Base-by-base conservation (phyloP, 73 alveolate genomes). In the Durusdinium trenchii region DNA sequence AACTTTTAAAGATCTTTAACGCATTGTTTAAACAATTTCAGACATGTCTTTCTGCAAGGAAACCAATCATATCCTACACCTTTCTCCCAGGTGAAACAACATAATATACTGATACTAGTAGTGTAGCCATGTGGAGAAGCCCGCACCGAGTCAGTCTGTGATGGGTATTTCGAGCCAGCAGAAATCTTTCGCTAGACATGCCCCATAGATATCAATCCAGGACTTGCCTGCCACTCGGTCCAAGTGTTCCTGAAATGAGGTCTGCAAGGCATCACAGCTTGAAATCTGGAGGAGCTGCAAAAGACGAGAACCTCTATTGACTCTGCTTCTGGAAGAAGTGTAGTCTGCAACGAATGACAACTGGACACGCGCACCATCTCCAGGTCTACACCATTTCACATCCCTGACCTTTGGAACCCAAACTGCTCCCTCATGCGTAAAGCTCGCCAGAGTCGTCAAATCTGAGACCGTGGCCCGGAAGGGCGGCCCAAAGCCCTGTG, bases 371-470 rank as follows among this genome's bases (percentile, higher is more conserved):
- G 60, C 67, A 4, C 78, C 89, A 35, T 91, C 98, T 14, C 98
- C 98, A 7, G 98, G 98, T 23, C 98, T 46, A 46, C 98, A 91
- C 98, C 98, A 91, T 78, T 91, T 91, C 46, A 91, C 98, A 48
- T 91, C 98, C 89, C 71, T 91, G 42, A 91, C 98, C 89, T 91
- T 91, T 32, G 98, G 98, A 4, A 69, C 43, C 98, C 98, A 91
- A 3, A 50, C 45, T 1, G 90, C 87, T 10, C 98, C 90, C 14
- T 91, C 98, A 91, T 91, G 98, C 14, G 38, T 28, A 50, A 91
- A 91, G 98, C 76, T 91, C 45, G 98, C 98, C 79, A 91, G 67
- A 7, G 98, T 91, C 45, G 47, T 87, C 23, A 91, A 76, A 57
- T 91, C 98, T 36, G 90, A 69, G 6, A 91, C 30, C 57, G 60